Base-by-base conservation (phyloP, 306 rosid genomes). In the Cicer judaicum region DNA sequence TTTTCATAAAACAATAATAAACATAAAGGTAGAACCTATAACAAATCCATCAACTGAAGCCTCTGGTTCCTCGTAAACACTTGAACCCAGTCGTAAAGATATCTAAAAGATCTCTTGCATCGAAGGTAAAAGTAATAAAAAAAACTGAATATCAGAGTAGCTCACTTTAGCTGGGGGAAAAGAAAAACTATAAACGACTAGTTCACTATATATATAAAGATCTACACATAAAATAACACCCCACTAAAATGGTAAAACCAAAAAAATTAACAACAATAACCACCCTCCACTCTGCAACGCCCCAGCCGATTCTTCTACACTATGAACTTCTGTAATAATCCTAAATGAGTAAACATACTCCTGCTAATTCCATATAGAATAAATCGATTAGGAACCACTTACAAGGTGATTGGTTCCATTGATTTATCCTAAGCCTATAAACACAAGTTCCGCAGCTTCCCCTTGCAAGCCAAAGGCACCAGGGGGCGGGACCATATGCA, bases 371-470 rank as follows among this genome's bases (percentile, higher is more conserved):
- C 88, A 80, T 52, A 65, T 24, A 75, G 79, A 66, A 74, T 71
- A 73, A 73, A 64, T 74, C 46, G 78, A 79, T 68, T 75, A 49
- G 56, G 84, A 82, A 86, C 86, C 85, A 82, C 82, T 76, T 74
- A 72, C 79, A 81, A 83, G 82, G 82, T 79, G 77, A 78, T 78
- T 43, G 76, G 77, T 81, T 85, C 71, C 83, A 82, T 74, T 74
- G 83, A 75, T 44, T 78, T 76, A 84, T 82, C 88, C 93, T 89
- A 91, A 80, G 2, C 79, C 86, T 92, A 83, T 62, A 66, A 40
- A 63, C 63, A 83, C 81, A 87, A 49, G 55, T 76, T 85, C 86
- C 83, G 78, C 85, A 84, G 88, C 92, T 89, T 78, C 83, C 92
- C 89, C 80, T 78, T 63, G 72, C 79, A 78, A 80, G 82, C 78